Evolutionary conservation across 345 rosid genomes (phyloP).

Genomic region (Dipteronia dyeriana): DNA sequence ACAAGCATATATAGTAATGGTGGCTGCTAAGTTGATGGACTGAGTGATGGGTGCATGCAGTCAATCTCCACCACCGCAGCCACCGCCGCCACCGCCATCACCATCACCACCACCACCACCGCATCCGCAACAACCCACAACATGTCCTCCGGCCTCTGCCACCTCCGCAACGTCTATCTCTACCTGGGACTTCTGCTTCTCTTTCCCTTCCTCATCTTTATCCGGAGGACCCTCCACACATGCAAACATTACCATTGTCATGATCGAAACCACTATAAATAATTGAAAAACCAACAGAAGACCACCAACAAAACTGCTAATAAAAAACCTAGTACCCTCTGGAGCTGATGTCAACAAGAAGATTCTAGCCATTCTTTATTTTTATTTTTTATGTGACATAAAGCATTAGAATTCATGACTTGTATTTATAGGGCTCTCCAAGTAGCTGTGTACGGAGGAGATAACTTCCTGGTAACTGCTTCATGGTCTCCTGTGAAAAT

Average conservation of each 20-base stretch:
- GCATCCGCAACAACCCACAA: neutral
- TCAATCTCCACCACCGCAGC: neutral
- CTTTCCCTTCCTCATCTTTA: constrained; percentile 5
- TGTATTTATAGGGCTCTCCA: neutral
- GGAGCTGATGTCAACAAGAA: neutral
- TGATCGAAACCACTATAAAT: neutral
- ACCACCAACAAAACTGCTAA: neutral
- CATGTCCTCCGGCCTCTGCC: neutral
- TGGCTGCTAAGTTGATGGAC: neutral
- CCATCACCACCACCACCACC: neutral
- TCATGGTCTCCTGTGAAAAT: neutral
- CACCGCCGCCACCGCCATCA: neutral
- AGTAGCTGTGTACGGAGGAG: neutral
- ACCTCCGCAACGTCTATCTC: neutral
- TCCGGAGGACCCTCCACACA: neutral
- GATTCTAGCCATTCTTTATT: neutral
- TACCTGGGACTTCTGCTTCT: neutral
- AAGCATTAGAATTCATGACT: neutral
- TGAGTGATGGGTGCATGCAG: neutral
- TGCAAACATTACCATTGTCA: constrained; percentile 5
- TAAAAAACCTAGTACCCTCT: neutral
- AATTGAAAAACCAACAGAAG: neutral
- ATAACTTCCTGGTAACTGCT: neutral
- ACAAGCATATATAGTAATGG: neutral
- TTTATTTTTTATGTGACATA: neutral